Evolutionary conservation across 305 asterid species (phyloP).

Genomic region (Rubia peregrina): DNA sequence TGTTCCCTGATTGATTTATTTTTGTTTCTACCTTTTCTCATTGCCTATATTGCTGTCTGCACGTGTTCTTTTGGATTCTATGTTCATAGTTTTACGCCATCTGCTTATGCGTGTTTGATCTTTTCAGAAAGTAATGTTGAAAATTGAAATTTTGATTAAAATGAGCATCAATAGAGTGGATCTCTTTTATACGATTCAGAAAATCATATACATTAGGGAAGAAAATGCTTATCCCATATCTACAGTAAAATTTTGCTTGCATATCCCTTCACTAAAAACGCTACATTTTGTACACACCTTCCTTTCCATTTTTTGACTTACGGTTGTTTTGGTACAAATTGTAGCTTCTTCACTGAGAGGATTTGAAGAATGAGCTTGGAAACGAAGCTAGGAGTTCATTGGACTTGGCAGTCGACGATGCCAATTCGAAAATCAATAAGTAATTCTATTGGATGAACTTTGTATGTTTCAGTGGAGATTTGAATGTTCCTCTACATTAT

Average conservation of each 20-base stretch:
- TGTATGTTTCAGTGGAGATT: neutral
- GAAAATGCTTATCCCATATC: neutral
- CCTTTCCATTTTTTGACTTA: too few relatives aligned
- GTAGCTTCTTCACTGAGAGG: conserved; percentile 3
- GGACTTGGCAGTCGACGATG: conserved; percentile 14
- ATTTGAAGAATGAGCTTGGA: conserved; percentile 34
- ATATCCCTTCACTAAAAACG: too few relatives aligned
- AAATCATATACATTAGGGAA: neutral
- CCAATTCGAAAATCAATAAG: conserved; percentile 17
- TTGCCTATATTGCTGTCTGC: neutral
- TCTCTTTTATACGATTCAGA: neutral
- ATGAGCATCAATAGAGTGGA: neutral
- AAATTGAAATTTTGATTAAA: too few relatives aligned
- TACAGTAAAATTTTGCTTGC: too few relatives aligned
- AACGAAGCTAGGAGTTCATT: conserved; percentile 28
- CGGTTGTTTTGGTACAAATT: conserved; percentile 3
- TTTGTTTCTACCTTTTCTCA: neutral
- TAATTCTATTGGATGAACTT: conserved; percentile 15
- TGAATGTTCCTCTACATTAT: neutral
- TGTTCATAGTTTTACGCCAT: neutral
- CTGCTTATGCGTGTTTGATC: neutral
- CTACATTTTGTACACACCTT: too few relatives aligned
- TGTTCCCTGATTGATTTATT: neutral
- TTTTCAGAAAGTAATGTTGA: neutral
- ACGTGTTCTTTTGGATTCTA: too few relatives aligned